Evolutionary conservation across 2,329 filamentous ascomycete genomes (phyloP), one percentile per base, ranked within the genome.

Genomic region (Periconia sp.): DNA sequence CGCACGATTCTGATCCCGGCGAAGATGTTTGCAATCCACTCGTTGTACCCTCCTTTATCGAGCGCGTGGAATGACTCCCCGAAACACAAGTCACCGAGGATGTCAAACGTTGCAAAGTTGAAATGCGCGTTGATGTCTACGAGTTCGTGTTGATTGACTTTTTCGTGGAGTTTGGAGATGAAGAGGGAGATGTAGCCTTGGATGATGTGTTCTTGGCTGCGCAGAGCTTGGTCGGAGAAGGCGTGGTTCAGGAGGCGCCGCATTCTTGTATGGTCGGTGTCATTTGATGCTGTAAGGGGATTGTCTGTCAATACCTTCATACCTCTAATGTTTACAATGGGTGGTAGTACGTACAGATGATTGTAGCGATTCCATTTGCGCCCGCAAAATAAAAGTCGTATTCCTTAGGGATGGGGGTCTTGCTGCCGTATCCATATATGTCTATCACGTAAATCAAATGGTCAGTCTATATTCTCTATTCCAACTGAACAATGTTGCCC

Each of bases 51-150:
- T 15, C 55, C 61, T 2, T 56, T 52, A 17, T 64, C 47, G 1
- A 70, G 52, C 31, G 63, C 59, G 19, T 54, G 60, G 47, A 71
- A 69, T 0, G 65, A 57, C 47, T 70, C 67, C 23, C 55, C 66
- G 47, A 70, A 69, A 6, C 59, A 49, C 2, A 71, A 50, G 43
- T 71, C 67, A 9, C 65, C 66, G 2, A 58, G 59, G 17, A 68
- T 62, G 41, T 68, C 65, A 42, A 66, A 66, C 7, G 62, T 65
- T 3, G 57, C 54, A 45, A 59, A 61, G 43, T 65, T 61, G 40
- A 64, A n/a, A 47, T 54, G 64, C 10, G 50, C 47, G 33, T 54
- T 53, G 10, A 62, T 50, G 31, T 66, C 57, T 6, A 62, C 47
- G 2, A 54, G 35, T 2, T 27, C 45, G 9, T 54, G 35, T n/a